Evolutionary conservation across 2,329 filamentous ascomycete species (phyloP), one percentile per base, ranked within the genome.

Genomic region (Colletotrichum salicis): DNA sequence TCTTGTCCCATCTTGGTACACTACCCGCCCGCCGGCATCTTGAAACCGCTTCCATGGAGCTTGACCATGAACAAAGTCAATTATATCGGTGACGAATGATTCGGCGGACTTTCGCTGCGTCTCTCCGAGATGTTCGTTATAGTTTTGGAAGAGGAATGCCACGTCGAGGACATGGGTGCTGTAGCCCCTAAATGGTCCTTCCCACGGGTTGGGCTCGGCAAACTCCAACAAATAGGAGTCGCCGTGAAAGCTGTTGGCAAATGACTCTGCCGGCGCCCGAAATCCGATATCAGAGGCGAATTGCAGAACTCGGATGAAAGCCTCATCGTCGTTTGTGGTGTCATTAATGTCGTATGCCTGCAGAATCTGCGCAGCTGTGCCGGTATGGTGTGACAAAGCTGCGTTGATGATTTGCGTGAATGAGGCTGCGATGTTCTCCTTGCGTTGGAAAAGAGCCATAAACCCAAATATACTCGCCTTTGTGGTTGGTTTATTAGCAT

Each of bases 191-290:
- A 74, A 83, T 1, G 78, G 77, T 0, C 85, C 85, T 1, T 83
- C 79, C 82, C 83, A 87, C 0, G 84, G 83, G 70, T 86, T 87
- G 0, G 78, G 79, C 67, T 86, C 84, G 67, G 86, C 85, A 79
- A 86, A 86, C 57, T 82, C 80, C 72, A 69, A 65, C 10, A 76
- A 35, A 27, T 52, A 75, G 7, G 62, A 63, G 41, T 66, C 51
- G 4, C 35, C 57, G 5, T 48, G 67, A 29, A 70, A 71, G 57
- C 31, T 37, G 7, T 13, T 22, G 2, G 37, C 67, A 11, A 27
- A 67, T 6, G 33, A 27, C 3, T 35, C 45, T 6, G 57, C 62
- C 5, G 67, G 15, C 5, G 67, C 59, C 13, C 61, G 68, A 45
- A 58, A 71, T 12, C n/a, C 29, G 27, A 71, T 51, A 15, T 64